Conservation (phyloP, 345 rosid species). For the Eucalyptus albens region DNA sequence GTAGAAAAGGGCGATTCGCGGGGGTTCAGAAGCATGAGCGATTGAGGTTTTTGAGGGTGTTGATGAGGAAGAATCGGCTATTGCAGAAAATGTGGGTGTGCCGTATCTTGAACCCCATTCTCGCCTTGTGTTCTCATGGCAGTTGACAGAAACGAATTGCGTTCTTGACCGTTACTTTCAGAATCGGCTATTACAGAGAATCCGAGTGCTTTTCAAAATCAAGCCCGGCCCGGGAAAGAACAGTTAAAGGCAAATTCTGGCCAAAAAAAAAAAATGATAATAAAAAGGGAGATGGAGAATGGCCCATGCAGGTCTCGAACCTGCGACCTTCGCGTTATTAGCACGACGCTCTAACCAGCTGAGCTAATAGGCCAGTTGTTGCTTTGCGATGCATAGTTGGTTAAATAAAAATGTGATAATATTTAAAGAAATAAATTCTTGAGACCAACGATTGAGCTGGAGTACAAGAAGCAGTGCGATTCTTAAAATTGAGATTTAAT, state of each 20-base stretch:
- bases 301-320: conserved; percentile 55
- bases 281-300: neutral
- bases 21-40: neutral
- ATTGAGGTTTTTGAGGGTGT: neutral
- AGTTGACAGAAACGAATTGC: neutral
- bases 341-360: conserved; percentile 97
- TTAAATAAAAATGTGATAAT: too few species aligned
- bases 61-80: neutral
- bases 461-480: neutral
- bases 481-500: neutral
- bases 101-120: neutral
- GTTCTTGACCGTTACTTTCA: too few species aligned
- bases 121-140: neutral
- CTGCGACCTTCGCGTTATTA: conserved; percentile 93
- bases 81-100: neutral
- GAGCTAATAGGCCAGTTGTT: conserved; percentile 10
- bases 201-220: neutral
- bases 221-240: neutral
- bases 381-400: too few species aligned
- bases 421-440: rapidly evolving
- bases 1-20: neutral
- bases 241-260: neutral
- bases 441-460: neutral
- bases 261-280: neutral
- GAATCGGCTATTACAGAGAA: neutral